Evolutionary conservation across 2,329 filamentous ascomycete genomes (phyloP).

Genomic region (Monosporascus cannonballus): DNA sequence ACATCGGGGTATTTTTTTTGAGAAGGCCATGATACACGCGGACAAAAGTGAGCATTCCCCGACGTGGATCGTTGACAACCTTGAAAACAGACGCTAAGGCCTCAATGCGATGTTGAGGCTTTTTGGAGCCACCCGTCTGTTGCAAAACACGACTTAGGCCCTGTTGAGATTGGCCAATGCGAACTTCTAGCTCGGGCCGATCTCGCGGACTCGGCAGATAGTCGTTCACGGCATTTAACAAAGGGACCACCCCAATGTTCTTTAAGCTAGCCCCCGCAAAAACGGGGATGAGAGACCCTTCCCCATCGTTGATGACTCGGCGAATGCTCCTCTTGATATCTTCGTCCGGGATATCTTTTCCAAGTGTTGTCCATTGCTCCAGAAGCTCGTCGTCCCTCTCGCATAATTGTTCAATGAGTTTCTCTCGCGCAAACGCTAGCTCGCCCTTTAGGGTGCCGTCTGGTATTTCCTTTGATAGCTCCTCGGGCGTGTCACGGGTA

Average conservation of each 20-base stretch:
- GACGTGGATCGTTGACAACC: constrained; percentile 79
- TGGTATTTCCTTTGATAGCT: constrained; percentile 46
- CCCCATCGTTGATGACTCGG: constrained; percentile 59
- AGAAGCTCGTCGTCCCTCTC: constrained; percentile 85
- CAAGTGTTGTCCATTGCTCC: constrained; percentile 73
- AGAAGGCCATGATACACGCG: constrained; percentile 84
- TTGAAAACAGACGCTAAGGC: constrained; percentile 77
- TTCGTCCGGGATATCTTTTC: constrained; percentile 64
- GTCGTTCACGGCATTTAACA: constrained; percentile 83
- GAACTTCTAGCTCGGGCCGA: constrained; percentile 72
- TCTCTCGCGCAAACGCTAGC: constrained; percentile 67
- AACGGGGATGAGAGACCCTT: constrained; percentile 73
- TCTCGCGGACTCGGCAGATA: constrained; percentile 80
- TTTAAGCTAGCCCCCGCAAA: constrained; percentile 90
- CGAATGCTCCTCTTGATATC: constrained; percentile 71
- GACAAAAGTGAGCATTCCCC: constrained; percentile 85
- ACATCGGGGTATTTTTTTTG: constrained; percentile 66
- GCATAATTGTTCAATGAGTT: constrained; percentile 76
- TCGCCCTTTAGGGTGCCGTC: constrained; percentile 52
- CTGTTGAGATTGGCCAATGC: constrained; percentile 53
- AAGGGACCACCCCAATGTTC: constrained; percentile 87
- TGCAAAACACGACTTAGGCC: constrained; percentile 34
- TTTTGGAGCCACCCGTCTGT: constrained; percentile 24
- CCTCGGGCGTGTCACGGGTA: constrained; percentile 31
- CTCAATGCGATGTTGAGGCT: constrained; percentile 30